Percentiles rank a stretch among this genome's conserved stretches.
These are phyloP conservation scores for Cladophialophora immunda DNA, from an alignment of 2,329 filamentous ascomycete genomes.

Conservation along the genomic window DNA sequence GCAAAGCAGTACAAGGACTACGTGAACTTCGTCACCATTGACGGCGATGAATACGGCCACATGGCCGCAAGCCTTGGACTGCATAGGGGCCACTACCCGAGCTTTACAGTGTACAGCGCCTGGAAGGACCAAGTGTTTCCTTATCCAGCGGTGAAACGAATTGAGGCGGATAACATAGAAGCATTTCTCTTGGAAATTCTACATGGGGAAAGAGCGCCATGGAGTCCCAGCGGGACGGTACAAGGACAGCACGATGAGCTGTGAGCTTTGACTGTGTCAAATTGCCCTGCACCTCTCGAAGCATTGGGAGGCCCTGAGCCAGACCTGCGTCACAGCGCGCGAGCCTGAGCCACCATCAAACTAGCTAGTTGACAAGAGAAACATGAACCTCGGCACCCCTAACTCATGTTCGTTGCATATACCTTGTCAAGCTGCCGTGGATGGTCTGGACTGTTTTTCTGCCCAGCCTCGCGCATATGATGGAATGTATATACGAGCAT, in stretches of 20 bases:
- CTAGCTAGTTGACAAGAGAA: neutral
- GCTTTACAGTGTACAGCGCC: constrained; percentile 57
- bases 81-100: constrained; percentile 42
- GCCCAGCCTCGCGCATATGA: neutral
- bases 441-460: neutral
- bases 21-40: constrained; percentile 59
- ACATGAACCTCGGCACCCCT: neutral
- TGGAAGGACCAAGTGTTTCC: constrained; percentile 57
- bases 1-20: constrained; percentile 59
- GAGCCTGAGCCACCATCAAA: neutral
- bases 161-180: constrained; percentile 10
- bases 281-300: neutral
- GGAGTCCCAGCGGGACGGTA: constrained; percentile 1
- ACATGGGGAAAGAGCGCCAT: constrained; percentile 15
- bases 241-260: constrained; percentile 23
- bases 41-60: constrained; percentile 57
- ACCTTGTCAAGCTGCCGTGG: neutral
- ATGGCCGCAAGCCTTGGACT: constrained; percentile 55
- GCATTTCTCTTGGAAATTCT: constrained; percentile 13
- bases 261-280: neutral
- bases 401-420: neutral
- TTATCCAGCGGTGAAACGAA: constrained; percentile 38
- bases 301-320: neutral
- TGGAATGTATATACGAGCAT: neutral
- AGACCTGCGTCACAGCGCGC: neutral